phyloP scores from a whole-genome alignment of 23 red algal genomes.

The Agarophyton chilense region DNA sequence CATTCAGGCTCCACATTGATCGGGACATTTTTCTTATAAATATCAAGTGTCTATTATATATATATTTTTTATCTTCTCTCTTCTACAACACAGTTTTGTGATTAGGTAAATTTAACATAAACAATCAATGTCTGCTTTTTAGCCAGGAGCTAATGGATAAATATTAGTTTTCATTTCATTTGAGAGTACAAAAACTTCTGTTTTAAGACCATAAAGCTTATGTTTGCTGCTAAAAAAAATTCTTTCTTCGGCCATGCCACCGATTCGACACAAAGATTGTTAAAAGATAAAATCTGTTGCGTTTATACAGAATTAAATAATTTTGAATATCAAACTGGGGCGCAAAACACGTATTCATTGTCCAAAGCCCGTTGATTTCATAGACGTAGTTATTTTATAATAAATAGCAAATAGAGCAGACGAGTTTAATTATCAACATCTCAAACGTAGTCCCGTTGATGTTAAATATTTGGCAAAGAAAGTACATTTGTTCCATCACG shows the following conservation, averaged over 20 bases:
- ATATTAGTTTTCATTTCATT: background rate
- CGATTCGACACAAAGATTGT: background rate
- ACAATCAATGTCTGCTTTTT: slow-evolving; percentile 11
- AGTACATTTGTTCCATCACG: too few species aligned
- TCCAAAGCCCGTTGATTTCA: background rate
- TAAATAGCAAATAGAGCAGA: background rate
- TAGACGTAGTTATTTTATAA: slow-evolving; percentile 2
- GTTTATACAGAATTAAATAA: background rate
- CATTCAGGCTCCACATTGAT: background rate
- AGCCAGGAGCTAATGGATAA: background rate
- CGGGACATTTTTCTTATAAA: background rate
- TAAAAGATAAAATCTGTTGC: background rate
- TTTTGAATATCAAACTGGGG: background rate
- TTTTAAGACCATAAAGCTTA: slow-evolving; percentile 11
- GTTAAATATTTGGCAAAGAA: background rate
- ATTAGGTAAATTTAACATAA: background rate
- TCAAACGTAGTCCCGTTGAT: slow-evolving; percentile 7
- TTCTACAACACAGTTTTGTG: background rate
- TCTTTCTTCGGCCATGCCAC: background rate
- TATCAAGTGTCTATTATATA: background rate
- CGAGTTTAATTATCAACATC: background rate
- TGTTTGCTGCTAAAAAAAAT: too few species aligned
- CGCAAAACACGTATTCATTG: background rate
- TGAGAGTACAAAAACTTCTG: slow-evolving; percentile 26
- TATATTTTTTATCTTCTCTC: background rate